phyloP scores from a whole-genome alignment of 768 basidiomycete species.

The Chalciporus sphaerocephalus region DNA sequence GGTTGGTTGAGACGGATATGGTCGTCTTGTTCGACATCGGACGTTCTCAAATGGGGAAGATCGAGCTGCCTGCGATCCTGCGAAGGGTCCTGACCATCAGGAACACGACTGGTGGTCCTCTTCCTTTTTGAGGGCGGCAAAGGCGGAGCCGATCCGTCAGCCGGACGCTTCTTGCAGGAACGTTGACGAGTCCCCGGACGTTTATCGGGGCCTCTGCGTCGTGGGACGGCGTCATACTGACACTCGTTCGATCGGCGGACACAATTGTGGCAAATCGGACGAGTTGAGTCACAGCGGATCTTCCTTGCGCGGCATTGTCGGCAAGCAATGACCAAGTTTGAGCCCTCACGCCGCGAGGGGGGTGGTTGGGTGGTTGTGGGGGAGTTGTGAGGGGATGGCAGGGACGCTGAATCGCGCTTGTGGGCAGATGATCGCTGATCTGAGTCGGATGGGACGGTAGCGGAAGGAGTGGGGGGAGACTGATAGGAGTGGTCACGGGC shows the following conservation, averaged over 20 bases:
- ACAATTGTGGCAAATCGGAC: constrained; percentile 81
- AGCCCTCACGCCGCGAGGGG: constrained; percentile 50
- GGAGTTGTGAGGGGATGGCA: constrained; percentile 29
- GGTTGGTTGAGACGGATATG: constrained; percentile 26
- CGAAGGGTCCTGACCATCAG: constrained; percentile 31
- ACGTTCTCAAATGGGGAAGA: constrained; percentile 23
- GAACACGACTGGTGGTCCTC: constrained; percentile 33
- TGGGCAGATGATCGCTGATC: constrained; percentile 33
- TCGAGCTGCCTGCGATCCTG: constrained; percentile 29
- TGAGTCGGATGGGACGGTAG: constrained; percentile 18
- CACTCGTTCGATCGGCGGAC: constrained; percentile 72
- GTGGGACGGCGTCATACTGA: constrained; percentile 75
- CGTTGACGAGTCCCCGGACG: constrained; percentile 79
- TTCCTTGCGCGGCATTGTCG: constrained; percentile 80
- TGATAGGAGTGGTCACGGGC: constrained; percentile 37
- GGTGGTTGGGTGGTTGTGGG: constrained; percentile 30
- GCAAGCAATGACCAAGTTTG: constrained; percentile 76
- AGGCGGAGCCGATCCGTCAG: constrained; percentile 48
- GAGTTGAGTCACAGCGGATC: constrained; percentile 80
- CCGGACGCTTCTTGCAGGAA: constrained; percentile 76
- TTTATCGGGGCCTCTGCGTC: constrained; percentile 83
- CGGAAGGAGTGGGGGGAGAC: constrained; percentile 29
- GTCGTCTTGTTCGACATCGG: constrained; percentile 24
- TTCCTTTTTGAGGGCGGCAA: constrained; percentile 53
- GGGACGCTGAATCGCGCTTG: constrained; percentile 44